phyloP scores from a whole-genome alignment of 1,139 yeast genomes.

The Kurtzmaniella quercitrusa region DNA sequence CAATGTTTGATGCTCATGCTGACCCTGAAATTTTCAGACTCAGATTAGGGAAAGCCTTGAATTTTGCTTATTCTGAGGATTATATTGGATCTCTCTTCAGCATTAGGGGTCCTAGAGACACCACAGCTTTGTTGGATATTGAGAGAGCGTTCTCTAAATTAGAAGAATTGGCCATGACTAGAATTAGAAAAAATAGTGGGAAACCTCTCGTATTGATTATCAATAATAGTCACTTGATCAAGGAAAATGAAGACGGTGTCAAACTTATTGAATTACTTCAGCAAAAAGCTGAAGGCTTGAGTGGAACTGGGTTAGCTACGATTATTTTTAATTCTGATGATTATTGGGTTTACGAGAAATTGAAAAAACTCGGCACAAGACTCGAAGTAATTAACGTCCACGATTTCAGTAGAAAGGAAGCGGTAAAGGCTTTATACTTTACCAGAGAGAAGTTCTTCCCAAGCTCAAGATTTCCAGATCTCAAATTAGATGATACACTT shows the following conservation, averaged over 20 bases:
- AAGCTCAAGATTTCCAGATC: constrained; percentile 28
- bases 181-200: constrained; percentile 27
- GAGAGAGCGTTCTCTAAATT: constrained; percentile 77
- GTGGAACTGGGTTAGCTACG: constrained; percentile 75
- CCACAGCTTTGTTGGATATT: constrained; percentile 76
- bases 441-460: constrained; percentile 48
- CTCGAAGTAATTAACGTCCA: constrained; percentile 68
- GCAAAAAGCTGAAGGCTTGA: constrained; percentile 75
- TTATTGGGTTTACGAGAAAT: constrained; percentile 80
- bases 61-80: constrained; percentile 74
- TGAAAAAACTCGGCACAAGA: constrained; percentile 69
- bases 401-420: constrained; percentile 57
- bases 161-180: constrained; percentile 64
- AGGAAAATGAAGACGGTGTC: constrained; percentile 67
- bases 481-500: constrained; percentile 25
- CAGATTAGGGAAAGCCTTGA: constrained; percentile 70
- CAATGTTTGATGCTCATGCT: constrained; percentile 78
- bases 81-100: constrained; percentile 78
- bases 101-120: constrained; percentile 82
- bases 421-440: constrained; percentile 52
- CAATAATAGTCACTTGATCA: constrained; percentile 70
- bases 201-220: constrained; percentile 67
- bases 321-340: constrained; percentile 79
- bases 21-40: constrained; percentile 82
- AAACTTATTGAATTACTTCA: constrained; percentile 73